These are phyloP conservation scores for Bassia scoparia DNA, from an alignment of 148 eudicot genomes.

Conservation along the genomic window DNA sequence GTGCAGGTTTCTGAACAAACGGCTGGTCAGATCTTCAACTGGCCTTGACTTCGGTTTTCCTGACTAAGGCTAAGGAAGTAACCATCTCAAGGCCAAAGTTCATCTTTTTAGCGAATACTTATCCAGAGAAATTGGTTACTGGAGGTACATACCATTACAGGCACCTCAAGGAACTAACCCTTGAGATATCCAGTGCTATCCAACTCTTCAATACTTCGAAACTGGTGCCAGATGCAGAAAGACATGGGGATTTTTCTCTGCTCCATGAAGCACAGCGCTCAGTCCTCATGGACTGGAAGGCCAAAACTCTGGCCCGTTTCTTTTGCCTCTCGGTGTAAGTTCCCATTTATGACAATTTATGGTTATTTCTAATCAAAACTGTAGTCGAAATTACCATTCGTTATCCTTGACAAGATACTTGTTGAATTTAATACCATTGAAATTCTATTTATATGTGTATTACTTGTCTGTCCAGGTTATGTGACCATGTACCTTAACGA, in stretches of 20 bases:
- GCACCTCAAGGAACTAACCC: conserved; percentile 92
- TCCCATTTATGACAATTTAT: not conserved
- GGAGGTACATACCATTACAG: conserved; percentile 97
- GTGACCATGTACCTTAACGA: conserved; percentile 99
- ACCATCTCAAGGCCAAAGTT: conserved; percentile 98
- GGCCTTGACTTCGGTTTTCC: conserved; percentile 90
- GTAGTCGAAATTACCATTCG: no score
- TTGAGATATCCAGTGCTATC: conserved; percentile 82
- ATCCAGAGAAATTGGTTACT: conserved; percentile 96
- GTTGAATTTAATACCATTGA: not conserved
- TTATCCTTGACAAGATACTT: not conserved
- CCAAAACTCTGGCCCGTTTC: conserved; percentile 93
- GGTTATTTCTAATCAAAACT: no score
- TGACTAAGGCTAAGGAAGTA: conserved; percentile 96
- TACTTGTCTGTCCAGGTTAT: conserved; percentile 56
- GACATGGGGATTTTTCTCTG: conserved; percentile 99
- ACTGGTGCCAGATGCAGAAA: conserved; percentile 99
- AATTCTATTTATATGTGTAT: not conserved
- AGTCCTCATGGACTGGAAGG: conserved; percentile 99
- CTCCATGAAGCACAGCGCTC: conserved; percentile 96
- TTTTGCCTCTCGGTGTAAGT: conserved; percentile 97
- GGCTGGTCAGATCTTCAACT: conserved; percentile 87
- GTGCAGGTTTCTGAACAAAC: conserved; percentile 96
- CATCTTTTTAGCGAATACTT: conserved; percentile 91
- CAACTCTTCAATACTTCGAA: conserved; percentile 96